Evolutionary conservation across 2,329 filamentous ascomycete genomes (phyloP).

Genomic region (Fusarium drepaniforme): DNA sequence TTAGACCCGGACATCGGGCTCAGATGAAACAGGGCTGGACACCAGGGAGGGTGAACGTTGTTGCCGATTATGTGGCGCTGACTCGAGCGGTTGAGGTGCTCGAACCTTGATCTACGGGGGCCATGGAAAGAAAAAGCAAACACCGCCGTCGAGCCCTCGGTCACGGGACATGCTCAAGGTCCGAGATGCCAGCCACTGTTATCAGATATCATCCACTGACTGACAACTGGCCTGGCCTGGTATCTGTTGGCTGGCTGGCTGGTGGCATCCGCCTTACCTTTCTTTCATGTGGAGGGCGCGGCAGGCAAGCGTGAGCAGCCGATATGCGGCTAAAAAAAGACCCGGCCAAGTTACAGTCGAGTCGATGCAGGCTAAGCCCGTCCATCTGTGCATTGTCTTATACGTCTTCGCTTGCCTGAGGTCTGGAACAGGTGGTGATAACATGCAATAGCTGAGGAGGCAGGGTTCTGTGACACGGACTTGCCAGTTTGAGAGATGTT

Average conservation of each 20-base stretch:
- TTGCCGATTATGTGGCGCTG: constrained; percentile 6
- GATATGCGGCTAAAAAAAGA: constrained; percentile 9
- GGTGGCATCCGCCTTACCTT: neutral
- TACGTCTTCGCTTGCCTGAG: neutral
- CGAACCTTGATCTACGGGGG: neutral
- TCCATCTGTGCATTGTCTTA: neutral
- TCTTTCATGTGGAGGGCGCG: neutral
- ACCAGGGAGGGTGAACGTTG: neutral
- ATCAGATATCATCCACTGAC: neutral
- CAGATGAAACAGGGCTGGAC: constrained; percentile 1
- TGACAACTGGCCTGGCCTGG: neutral
- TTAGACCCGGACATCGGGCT: neutral
- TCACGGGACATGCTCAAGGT: neutral
- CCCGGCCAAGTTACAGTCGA: neutral
- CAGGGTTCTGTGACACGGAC: neutral
- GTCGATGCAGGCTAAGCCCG: constrained; percentile 3
- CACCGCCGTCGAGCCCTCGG: neutral
- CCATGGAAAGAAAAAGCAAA: constrained; percentile 1
- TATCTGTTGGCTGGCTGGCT: constrained; percentile 1
- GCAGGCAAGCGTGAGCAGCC: constrained; percentile 6
- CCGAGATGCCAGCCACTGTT: neutral
- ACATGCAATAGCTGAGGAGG: neutral
- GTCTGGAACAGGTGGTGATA: constrained; percentile 3
- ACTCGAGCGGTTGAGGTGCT: neutral
- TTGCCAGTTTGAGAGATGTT: constrained; percentile 7